Conservation (phyloP, 1,284 basidiomycete genomes). For the Cutaneotrichosporon cyanovorans region DNA sequence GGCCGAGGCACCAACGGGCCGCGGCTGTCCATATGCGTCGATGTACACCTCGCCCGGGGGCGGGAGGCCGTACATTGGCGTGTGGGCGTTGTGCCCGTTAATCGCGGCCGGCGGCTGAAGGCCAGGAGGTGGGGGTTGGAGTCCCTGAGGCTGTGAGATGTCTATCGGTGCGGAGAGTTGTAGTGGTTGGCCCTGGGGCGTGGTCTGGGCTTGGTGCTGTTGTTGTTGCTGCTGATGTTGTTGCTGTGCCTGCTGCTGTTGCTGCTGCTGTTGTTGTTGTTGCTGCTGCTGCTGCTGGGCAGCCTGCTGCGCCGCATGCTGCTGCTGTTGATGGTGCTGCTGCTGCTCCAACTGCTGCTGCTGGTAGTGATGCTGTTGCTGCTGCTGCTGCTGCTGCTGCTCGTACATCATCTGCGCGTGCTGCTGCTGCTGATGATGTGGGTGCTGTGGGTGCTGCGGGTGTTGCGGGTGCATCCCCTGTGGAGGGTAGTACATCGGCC, state of each 20-base stretch:
- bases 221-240: too few relatives aligned
- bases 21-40: slow-evolving; percentile 40
- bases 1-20: slow-evolving; percentile 17
- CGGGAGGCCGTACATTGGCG: slow-evolving; percentile 21
- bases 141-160: not conserved
- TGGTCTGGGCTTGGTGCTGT: not conserved
- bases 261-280: not conserved
- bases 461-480: slow-evolving; percentile 5
- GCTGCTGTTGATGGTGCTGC: slow-evolving; percentile 2
- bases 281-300: slow-evolving; percentile 1
- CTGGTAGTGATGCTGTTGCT: slow-evolving; percentile 1
- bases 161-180: not conserved
- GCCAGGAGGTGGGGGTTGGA: slow-evolving; percentile 5
- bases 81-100: slow-evolving; percentile 24
- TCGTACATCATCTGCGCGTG: slow-evolving; percentile 10
- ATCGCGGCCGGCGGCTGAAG: slow-evolving; percentile 28
- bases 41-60: slow-evolving; percentile 31
- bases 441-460: slow-evolving; percentile 8
- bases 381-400: slow-evolving; percentile 5
- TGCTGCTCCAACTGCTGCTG: not conserved
- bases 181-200: not conserved
- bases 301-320: not conserved
- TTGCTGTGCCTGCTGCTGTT: too few relatives aligned
- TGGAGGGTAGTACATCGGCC: slow-evolving; percentile 19
- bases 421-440: slow-evolving; percentile 1